These are phyloP conservation scores for Ramalina intermedia DNA, from an alignment of 495 filamentous ascomycete species.

Conservation along the genomic window DNA sequence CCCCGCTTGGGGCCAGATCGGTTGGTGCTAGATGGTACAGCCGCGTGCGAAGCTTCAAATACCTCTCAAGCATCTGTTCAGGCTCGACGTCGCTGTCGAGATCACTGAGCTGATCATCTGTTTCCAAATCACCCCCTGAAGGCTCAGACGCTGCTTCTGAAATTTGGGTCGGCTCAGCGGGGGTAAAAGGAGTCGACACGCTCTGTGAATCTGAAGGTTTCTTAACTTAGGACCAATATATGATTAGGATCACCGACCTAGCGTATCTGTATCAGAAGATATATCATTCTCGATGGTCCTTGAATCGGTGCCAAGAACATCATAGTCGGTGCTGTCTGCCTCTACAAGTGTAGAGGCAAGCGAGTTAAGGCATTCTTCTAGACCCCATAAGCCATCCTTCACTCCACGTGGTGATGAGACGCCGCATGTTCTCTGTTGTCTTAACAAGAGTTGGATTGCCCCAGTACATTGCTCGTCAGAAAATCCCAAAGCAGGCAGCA, in stretches of 20 bases:
- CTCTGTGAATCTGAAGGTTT: not conserved
- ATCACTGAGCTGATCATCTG: conserved; percentile 4
- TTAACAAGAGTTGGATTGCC: conserved; percentile 49
- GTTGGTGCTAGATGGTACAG: conserved; percentile 8
- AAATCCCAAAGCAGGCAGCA: conserved; percentile 54
- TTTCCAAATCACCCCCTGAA: not conserved
- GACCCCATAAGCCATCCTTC: conserved; percentile 64
- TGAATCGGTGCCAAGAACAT: not conserved
- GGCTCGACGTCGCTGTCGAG: conserved; percentile 14
- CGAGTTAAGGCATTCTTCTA: conserved; percentile 81
- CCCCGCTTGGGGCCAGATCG: conserved; percentile 7
- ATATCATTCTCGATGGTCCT: no score
- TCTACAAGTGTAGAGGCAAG: conserved; percentile 54
- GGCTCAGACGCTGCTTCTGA: no score
- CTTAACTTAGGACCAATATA: not conserved
- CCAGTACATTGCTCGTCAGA: conserved; percentile 44
- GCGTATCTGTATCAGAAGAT: not conserved
- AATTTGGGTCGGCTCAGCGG: no score
- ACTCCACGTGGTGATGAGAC: conserved; percentile 29
- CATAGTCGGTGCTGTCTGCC: conserved; percentile 28
- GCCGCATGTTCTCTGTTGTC: conserved; percentile 30
- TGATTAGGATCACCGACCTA: not conserved
- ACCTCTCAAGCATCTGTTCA: conserved; percentile 10
- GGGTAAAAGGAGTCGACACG: no score
- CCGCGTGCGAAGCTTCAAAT: conserved; percentile 6